Evolutionary conservation across 225 moss, liverwort and hornwort genomes (phyloP), one percentile per base, ranked within the genome.

Genomic region (Thuidium tamariscinum): DNA sequence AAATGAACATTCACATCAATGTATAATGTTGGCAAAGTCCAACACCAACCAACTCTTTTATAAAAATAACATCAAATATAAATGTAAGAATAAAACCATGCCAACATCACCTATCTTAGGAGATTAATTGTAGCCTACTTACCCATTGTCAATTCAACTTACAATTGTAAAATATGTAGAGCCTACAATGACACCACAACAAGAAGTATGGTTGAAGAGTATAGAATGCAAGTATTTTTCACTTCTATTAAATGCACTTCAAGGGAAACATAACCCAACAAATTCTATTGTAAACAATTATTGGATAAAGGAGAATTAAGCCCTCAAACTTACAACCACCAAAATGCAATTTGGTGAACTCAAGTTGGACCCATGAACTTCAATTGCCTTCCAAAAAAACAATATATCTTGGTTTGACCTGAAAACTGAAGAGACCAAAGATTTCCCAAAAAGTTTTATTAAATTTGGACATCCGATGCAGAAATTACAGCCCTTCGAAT

Each of bases 121-220:
- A 70, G 41, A 69, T 41, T 26, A 26, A 69, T 39, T 25, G 14
- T 69, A 15, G 15, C 4, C 41, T 8, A 41, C 4, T 69, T 41
- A 25, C 0, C 2, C 8, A 41, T 26, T 26, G 5, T 26, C 9
- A 15, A 26, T 9, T 26, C 42, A 70, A 37, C 37, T 42, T 26
- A 9, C 26, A 70, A 42, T 42, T 41, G 26, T 8, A 41, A 26
- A 1, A 69, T 15, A 16, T 26, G 15, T 8, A 1, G 12, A 9
- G 26, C 8, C 2, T 41, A 26, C 2, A 69, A 41, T 0, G 0
- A 3, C 9, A 27, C 16, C 3, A 70, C 42, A 42, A 41, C 5
- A 70, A 70, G 1, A 16, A 3, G 5, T 27, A 42, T 42, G 5
- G 8, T 16, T 16, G 1, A 42, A 16, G 9, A 26, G 5, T 41